Evolutionary conservation across 306 rosid genomes (phyloP).

Genomic region (Quercus robur): DNA sequence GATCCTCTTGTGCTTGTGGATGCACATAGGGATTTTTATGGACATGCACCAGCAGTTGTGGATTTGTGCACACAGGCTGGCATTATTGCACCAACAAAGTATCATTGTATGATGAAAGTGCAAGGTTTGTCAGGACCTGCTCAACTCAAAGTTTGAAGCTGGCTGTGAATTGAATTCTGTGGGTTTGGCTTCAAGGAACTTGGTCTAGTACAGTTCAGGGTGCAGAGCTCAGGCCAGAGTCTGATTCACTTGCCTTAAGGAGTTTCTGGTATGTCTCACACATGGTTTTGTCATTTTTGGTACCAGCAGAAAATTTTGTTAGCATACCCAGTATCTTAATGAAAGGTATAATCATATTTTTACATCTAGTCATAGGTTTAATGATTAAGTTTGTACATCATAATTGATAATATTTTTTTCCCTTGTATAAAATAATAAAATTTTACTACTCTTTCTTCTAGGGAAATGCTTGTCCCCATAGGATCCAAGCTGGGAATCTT

Average conservation of each 20-base stretch:
- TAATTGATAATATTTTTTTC: neutral
- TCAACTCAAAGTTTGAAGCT: conserved; percentile 13
- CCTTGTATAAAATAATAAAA: neutral
- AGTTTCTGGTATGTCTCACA: conserved; percentile 17
- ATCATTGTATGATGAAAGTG: conserved; percentile 66
- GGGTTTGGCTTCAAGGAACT: conserved; percentile 1
- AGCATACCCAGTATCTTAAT: neutral
- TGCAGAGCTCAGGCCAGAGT: conserved; percentile 3
- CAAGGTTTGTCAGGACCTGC: conserved; percentile 56
- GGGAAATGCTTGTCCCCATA: neutral
- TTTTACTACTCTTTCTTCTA: neutral
- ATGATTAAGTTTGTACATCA: neutral
- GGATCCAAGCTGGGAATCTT: neutral
- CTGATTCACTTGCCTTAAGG: neutral
- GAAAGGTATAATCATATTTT: neutral
- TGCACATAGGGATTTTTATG: conserved; percentile 64
- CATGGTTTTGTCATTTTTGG: neutral
- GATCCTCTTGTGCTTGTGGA: conserved; percentile 76
- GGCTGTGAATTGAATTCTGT: conserved; percentile 3
- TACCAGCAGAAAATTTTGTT: neutral
- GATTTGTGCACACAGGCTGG: conserved; percentile 77
- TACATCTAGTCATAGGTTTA: neutral
- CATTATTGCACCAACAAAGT: conserved; percentile 52
- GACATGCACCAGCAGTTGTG: conserved; percentile 73
- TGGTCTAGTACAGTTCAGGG: neutral